Evolutionary conservation across 2,329 filamentous ascomycete genomes (phyloP).

Genomic region (Aspergillus novoparasiticus): DNA sequence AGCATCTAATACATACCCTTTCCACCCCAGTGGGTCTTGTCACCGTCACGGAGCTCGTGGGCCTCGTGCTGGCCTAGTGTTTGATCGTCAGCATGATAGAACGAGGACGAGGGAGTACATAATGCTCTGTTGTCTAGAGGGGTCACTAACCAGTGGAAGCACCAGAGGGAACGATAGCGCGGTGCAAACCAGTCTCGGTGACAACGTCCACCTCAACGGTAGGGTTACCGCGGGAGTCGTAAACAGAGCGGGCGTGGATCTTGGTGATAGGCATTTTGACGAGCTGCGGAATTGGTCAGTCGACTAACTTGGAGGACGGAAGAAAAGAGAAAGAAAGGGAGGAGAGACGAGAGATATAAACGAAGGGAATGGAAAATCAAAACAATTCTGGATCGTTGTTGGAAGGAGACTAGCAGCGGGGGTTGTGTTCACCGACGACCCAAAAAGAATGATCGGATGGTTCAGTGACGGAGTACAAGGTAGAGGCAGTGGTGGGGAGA

Average conservation of each 20-base stretch:
- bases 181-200: constrained; percentile 94
- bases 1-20: constrained; percentile 62
- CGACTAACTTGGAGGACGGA: constrained; percentile 22
- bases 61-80: constrained; percentile 80
- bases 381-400: constrained; percentile 22
- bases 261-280: constrained; percentile 84
- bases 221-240: constrained; percentile 97
- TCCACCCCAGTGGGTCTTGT: constrained; percentile 82
- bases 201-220: constrained; percentile 98
- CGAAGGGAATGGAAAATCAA: constrained; percentile 12
- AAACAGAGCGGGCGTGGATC: constrained; percentile 91
- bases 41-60: constrained; percentile 86
- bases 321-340: constrained; percentile 22
- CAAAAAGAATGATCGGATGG: constrained; percentile 35
- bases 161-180: constrained; percentile 94
- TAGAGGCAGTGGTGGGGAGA: constrained; percentile 19
- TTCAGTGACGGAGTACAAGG: constrained; percentile 17
- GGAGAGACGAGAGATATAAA: constrained; percentile 21
- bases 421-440: constrained; percentile 43
- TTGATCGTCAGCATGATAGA: constrained; percentile 24
- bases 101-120: not conserved
- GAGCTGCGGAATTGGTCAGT: constrained; percentile 31
- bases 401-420: constrained; percentile 36
- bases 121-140: not conserved
- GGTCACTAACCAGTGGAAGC: constrained; percentile 81